Evolutionary conservation across 2,329 filamentous ascomycete species (phyloP).

Genomic region (Cytospora piceicola): DNA sequence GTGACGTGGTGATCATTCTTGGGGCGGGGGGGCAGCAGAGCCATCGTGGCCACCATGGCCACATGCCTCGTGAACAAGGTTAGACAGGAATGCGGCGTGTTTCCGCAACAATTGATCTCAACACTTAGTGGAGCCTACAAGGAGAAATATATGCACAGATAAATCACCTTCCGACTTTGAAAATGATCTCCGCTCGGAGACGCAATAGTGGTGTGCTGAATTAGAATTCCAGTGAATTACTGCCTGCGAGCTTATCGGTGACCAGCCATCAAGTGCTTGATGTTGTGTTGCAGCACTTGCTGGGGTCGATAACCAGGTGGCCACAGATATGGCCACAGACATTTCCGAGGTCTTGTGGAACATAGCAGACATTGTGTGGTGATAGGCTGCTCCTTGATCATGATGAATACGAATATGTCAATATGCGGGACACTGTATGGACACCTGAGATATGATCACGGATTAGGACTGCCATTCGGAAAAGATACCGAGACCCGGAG

Average conservation of each 20-base stretch:
- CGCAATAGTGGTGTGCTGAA: conserved; percentile 2
- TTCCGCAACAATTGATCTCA: background rate
- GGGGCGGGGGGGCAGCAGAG: background rate
- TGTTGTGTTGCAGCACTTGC: background rate
- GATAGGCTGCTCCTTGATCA: background rate
- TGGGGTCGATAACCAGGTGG: background rate
- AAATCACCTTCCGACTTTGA: conserved; percentile 25
- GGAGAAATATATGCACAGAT: background rate
- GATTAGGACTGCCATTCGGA: too few relatives aligned
- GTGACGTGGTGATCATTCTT: conserved; percentile 10
- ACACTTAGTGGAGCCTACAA: conserved; percentile 3
- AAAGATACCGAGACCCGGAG: too few relatives aligned
- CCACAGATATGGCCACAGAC: background rate
- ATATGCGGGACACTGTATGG: background rate
- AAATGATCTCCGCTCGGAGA: conserved; percentile 16
- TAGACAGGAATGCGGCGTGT: background rate
- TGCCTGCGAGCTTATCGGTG: conserved; percentile 5
- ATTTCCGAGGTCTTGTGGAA: background rate
- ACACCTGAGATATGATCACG: background rate
- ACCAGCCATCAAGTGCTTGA: conserved; percentile 4
- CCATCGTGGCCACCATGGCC: background rate
- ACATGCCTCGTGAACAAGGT: background rate
- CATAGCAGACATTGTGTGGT: background rate
- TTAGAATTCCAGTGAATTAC: background rate
- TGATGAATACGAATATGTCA: background rate